Percentiles rank a stretch among this genome's conserved stretches.
These are phyloP conservation scores for Teunomyces funiuensis DNA, from an alignment of 805 yeast species.

Conservation along the genomic window DNA sequence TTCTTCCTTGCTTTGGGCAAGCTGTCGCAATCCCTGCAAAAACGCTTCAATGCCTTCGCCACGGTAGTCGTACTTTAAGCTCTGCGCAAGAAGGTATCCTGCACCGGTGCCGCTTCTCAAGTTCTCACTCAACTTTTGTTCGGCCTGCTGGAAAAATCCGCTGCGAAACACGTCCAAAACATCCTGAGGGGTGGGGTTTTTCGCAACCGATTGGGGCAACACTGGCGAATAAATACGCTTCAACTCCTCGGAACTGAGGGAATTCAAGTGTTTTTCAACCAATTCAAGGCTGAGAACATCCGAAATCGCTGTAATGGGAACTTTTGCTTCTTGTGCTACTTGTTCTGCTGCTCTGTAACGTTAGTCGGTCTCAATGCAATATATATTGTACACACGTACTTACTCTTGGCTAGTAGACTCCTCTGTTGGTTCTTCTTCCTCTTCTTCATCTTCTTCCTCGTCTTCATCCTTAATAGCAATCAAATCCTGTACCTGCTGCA, in stretches of 20 bases:
- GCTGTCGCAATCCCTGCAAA: conserved; percentile 41
- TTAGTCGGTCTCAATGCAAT: neutral
- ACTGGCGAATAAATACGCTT: conserved; percentile 30
- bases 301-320: conserved; percentile 31
- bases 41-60: conserved; percentile 60
- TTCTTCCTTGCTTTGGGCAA: conserved; percentile 17
- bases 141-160: conserved; percentile 48
- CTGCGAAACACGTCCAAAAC: conserved; percentile 46
- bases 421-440: conserved; percentile 10
- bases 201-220: conserved; percentile 44
- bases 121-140: conserved; percentile 41
- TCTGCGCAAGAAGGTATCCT: conserved; percentile 48
- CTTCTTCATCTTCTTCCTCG: conserved; percentile 28
- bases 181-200: conserved; percentile 32
- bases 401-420: conserved; percentile 1
- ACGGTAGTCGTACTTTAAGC: conserved; percentile 47
- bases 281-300: conserved; percentile 34
- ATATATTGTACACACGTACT: neutral
- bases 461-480: conserved; percentile 43
- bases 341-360: neutral
- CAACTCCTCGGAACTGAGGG: conserved; percentile 35
- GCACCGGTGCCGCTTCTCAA: conserved; percentile 42
- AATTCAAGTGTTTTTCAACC: conserved; percentile 32
- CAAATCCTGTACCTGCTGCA: conserved; percentile 48
- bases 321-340: too few species aligned